Evolutionary conservation across 805 yeast species (phyloP).

Genomic region (Sugiyamaella boreocaroliniensis): DNA sequence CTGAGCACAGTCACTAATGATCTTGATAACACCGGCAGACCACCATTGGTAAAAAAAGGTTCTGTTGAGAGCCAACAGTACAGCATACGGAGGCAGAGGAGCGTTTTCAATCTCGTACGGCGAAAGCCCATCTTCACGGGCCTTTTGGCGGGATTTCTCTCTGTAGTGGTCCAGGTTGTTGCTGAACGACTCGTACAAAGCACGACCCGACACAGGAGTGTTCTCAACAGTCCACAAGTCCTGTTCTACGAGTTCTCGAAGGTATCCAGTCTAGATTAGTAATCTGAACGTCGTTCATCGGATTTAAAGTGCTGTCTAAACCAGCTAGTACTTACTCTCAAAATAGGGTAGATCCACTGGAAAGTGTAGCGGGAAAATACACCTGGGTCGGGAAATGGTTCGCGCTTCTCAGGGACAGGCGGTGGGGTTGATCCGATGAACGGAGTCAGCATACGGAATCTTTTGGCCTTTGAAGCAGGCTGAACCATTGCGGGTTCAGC

Average conservation of each 20-base stretch:
- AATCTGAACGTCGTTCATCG: no score
- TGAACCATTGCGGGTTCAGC: background rate
- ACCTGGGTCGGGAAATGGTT: constrained; percentile 19
- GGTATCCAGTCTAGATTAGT: constrained; percentile 43
- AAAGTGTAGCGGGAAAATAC: constrained; percentile 14
- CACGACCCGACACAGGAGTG: constrained; percentile 30
- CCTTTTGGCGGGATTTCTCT: constrained; percentile 21
- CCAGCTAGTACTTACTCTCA: constrained; percentile 16
- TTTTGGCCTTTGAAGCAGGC: constrained; percentile 1
- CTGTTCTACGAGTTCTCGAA: constrained; percentile 50
- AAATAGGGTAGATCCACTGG: constrained; percentile 21
- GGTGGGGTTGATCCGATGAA: constrained; percentile 21
- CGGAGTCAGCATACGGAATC: constrained; percentile 17
- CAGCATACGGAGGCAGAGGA: constrained; percentile 18
- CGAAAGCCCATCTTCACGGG: constrained; percentile 36
- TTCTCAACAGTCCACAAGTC: constrained; percentile 46
- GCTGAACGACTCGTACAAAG: constrained; percentile 35
- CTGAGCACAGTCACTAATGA: constrained; percentile 29
- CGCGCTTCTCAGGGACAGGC: constrained; percentile 19
- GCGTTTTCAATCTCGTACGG: constrained; percentile 29
- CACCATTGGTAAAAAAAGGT: constrained; percentile 33
- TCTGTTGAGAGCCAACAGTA: constrained; percentile 32
- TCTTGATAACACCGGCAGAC: constrained; percentile 30
- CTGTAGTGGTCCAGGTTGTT: constrained; percentile 27
- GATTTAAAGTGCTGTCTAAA: no score